phyloP scores from a whole-genome alignment of 768 basidiomycete genomes.

The Phlebiopsis flavidoalba region DNA sequence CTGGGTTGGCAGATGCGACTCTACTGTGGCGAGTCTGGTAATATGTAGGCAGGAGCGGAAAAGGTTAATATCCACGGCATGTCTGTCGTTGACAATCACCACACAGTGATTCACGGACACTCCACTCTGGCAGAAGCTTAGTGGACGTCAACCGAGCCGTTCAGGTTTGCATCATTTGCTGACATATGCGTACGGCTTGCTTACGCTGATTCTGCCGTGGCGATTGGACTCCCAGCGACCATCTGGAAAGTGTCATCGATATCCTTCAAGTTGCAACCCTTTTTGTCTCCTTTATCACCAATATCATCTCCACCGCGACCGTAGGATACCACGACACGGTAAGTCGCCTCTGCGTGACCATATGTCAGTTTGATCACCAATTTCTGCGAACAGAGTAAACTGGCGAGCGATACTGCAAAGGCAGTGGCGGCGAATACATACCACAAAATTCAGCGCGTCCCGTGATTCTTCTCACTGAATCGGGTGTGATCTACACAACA shows the following conservation, averaged over 20 bases:
- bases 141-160: not conserved
- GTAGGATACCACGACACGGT: not conserved
- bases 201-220: not conserved
- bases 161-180: not conserved
- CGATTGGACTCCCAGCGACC: not conserved
- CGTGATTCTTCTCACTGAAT: not conserved
- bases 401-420: not conserved
- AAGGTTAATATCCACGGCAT: not conserved
- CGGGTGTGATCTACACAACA: not conserved
- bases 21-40: not conserved
- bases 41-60: not conserved
- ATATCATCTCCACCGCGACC: not conserved
- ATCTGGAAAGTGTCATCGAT: not conserved
- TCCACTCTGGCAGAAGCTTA: not conserved
- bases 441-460: not conserved
- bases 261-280: not conserved
- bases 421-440: not conserved
- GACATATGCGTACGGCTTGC: not conserved
- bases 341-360: not conserved
- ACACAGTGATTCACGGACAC: not conserved
- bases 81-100: not conserved
- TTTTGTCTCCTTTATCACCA: not conserved
- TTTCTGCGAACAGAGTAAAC: not conserved
- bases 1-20: not conserved
- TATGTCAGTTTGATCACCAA: not conserved